These are phyloP conservation scores for Syncephalastrum monosporum DNA, from an alignment of 371 early-diverging fungal genomes.

Conservation along the genomic window DNA sequence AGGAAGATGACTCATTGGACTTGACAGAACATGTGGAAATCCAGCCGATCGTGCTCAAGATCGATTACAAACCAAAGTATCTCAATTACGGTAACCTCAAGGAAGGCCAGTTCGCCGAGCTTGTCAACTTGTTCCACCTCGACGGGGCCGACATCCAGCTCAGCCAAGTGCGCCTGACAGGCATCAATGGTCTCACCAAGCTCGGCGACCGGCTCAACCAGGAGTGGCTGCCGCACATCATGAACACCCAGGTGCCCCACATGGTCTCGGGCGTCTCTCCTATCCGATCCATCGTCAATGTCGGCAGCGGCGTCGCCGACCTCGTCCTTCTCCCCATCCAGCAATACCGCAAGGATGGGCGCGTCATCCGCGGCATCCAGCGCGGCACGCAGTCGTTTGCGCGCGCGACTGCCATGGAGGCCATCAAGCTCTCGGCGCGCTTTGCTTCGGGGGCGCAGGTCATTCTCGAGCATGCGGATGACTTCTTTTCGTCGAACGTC, in stretches of 20 bases:
- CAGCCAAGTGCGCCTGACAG: constrained; percentile 71
- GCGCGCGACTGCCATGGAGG: constrained; percentile 86
- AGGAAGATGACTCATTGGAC: neutral
- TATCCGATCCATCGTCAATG: constrained; percentile 84
- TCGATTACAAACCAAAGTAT: constrained; percentile 97
- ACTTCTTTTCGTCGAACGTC: constrained; percentile 51
- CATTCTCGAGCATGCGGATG: constrained; percentile 90
- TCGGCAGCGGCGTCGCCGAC: constrained; percentile 92
- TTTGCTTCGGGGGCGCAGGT: constrained; percentile 90
- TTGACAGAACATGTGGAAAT: constrained; percentile 65
- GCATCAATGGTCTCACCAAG: constrained; percentile 62
- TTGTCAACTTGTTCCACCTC: constrained; percentile 90
- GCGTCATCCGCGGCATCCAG: constrained; percentile 80
- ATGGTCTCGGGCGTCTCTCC: constrained; percentile 92
- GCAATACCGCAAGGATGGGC: constrained; percentile 91
- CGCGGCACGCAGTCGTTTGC: constrained; percentile 89
- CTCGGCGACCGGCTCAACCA: constrained; percentile 62
- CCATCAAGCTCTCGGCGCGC: constrained; percentile 83
- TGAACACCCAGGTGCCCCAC: constrained; percentile 82
- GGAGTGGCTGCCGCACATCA: constrained; percentile 90
- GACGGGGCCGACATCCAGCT: constrained; percentile 90
- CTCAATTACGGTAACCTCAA: constrained; percentile 73
- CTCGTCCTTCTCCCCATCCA: constrained; percentile 89
- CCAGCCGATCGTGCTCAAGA: constrained; percentile 74
- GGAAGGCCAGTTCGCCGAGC: constrained; percentile 80